phyloP scores from a whole-genome alignment of 2,329 filamentous ascomycete species.

The Akanthomyces muscarius region DNA sequence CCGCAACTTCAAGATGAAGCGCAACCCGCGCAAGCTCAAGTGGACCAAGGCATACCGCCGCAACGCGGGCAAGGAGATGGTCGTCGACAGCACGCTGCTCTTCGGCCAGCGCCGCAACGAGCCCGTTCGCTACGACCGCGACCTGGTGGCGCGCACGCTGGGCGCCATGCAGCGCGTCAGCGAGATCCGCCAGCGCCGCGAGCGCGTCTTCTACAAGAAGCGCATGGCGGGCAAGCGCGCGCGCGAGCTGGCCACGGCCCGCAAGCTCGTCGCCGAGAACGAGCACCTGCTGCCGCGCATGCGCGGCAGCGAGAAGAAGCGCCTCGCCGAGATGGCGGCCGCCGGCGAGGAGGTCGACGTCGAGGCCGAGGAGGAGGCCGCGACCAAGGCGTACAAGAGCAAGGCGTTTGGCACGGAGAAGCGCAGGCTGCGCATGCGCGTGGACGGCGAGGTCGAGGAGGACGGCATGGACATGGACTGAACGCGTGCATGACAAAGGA shows the following conservation, averaged over 20 bases:
- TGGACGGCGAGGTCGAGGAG: conserved; percentile 34
- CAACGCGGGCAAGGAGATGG: conserved; percentile 76
- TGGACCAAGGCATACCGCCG: conserved; percentile 95
- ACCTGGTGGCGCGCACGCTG: conserved; percentile 81
- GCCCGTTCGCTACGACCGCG: conserved; percentile 92
- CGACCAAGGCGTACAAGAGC: conserved; percentile 27
- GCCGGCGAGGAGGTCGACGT: conserved; percentile 48
- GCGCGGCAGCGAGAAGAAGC: conserved; percentile 58
- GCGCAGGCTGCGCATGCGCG: conserved; percentile 35
- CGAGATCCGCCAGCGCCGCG: conserved; percentile 78
- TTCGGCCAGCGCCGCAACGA: conserved; percentile 92
- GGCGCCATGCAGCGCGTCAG: conserved; percentile 86
- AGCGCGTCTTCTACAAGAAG: conserved; percentile 90
- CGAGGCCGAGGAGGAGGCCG: conserved; percentile 32
- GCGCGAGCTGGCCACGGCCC: conserved; percentile 71
- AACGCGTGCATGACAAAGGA: not conserved
- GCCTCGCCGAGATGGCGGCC: conserved; percentile 52
- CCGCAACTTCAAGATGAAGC: conserved; percentile 91
- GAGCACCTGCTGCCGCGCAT: conserved; percentile 82
- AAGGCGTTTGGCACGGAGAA: conserved; percentile 43
- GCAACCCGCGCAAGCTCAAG: conserved; percentile 92
- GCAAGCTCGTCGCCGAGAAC: conserved; percentile 87
- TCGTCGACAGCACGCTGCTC: conserved; percentile 88
- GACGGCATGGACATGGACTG: conserved; percentile 21
- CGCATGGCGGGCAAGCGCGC: conserved; percentile 89